Percentiles rank a stretch among this genome's conserved stretches.
Evolutionary conservation across 2,329 filamentous ascomycete genomes (phyloP).

Genomic region (Aspergillus phoenicis): DNA sequence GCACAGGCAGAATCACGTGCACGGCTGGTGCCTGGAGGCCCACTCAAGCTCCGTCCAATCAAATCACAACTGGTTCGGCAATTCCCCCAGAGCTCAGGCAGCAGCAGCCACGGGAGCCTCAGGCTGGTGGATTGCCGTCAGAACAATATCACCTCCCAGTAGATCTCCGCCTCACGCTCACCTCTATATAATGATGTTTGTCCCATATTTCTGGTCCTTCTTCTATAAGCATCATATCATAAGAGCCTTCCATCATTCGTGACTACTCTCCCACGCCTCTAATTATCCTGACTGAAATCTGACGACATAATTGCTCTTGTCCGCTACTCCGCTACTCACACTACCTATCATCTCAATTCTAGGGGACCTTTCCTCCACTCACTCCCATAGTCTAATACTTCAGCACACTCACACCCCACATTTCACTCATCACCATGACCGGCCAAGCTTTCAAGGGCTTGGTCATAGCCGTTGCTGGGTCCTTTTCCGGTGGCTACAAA

Average conservation of each 20-base stretch:
- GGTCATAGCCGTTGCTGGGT: slow-evolving; percentile 61
- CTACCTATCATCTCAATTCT: neutral
- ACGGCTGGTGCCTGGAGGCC: neutral
- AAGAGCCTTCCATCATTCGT: neutral
- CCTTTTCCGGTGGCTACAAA: slow-evolving; percentile 54
- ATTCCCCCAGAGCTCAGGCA: neutral
- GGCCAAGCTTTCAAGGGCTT: slow-evolving; percentile 30
- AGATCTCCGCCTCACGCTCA: neutral
- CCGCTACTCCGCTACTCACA: neutral
- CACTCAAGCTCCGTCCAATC: slow-evolving; percentile 1
- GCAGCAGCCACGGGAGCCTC: slow-evolving; percentile 3
- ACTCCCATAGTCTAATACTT: neutral
- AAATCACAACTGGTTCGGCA: neutral
- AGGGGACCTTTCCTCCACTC: neutral
- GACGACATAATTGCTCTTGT: neutral
- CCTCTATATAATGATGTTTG: neutral
- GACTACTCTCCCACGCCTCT: neutral
- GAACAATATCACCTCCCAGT: neutral
- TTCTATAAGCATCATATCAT: neutral
- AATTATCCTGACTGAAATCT: neutral
- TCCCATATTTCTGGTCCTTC: neutral
- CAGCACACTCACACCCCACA: neutral
- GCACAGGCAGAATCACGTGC: slow-evolving; percentile 8
- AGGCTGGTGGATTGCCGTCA: neutral
- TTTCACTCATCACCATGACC: slow-evolving; percentile 9